Percentiles rank a stretch among this genome's conserved stretches.
phyloP scores from a whole-genome alignment of 2,329 filamentous ascomycete genomes.

The Torrubiellomyces zombiae region DNA sequence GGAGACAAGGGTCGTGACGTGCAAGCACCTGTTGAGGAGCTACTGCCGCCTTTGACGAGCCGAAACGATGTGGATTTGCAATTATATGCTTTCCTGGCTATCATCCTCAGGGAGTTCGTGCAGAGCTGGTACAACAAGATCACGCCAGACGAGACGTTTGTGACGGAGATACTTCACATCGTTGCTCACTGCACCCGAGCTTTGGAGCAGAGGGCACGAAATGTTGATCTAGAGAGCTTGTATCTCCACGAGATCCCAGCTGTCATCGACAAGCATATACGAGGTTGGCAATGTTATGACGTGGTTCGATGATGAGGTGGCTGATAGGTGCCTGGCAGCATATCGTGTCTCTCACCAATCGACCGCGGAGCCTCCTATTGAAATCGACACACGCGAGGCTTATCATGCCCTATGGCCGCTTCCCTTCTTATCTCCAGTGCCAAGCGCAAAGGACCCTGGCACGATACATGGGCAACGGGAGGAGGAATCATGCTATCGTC shows the following conservation, averaged over 20 bases:
- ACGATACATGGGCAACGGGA: slow-evolving; percentile 45
- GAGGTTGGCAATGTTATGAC: slow-evolving; percentile 34
- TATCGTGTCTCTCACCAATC: slow-evolving; percentile 52
- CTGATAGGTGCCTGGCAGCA: slow-evolving; percentile 28
- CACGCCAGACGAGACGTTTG: slow-evolving; percentile 75
- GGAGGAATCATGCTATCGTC: slow-evolving; percentile 72
- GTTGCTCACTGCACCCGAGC: slow-evolving; percentile 84
- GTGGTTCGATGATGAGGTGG: background rate
- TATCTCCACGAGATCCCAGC: slow-evolving; percentile 77
- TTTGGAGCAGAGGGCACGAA: slow-evolving; percentile 69
- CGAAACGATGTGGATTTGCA: slow-evolving; percentile 88
- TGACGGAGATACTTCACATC: slow-evolving; percentile 74
- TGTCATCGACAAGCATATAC: slow-evolving; percentile 63
- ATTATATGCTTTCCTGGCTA: slow-evolving; percentile 80
- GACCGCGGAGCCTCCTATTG: slow-evolving; percentile 39
- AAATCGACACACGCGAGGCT: slow-evolving; percentile 45
- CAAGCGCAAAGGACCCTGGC: slow-evolving; percentile 32
- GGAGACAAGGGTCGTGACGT: slow-evolving; percentile 35
- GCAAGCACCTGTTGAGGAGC: slow-evolving; percentile 50
- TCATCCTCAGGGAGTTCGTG: slow-evolving; percentile 80
- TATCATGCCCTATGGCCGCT: slow-evolving; percentile 78
- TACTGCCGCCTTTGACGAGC: slow-evolving; percentile 82
- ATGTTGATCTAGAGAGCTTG: slow-evolving; percentile 68
- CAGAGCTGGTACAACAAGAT: slow-evolving; percentile 88
- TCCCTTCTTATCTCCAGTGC: slow-evolving; percentile 64